Evolutionary conservation across 2,329 filamentous ascomycete species (phyloP), one percentile per base, ranked within the genome.

Genomic region (Colletotrichum trifolii): DNA sequence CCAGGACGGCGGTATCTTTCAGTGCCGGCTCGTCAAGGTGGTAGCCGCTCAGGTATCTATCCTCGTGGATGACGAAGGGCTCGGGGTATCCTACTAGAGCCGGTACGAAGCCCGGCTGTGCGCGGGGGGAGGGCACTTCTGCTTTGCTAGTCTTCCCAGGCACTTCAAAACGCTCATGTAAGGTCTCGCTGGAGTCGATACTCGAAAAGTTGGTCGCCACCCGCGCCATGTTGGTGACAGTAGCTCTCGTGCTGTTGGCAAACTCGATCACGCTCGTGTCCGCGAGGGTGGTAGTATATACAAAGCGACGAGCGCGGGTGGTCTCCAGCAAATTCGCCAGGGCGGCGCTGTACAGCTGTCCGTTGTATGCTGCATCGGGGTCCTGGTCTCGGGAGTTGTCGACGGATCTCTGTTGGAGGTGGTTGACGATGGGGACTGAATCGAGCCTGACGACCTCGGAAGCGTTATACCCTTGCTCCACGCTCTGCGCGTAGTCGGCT

Each of bases 321-420:
- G 55, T 49, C 36, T 53, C 54, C 8, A 45, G 38, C 6, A 63
- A 49, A 34, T 67, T 66, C 12, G 38, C 35, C 2, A 66, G 34
- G 9, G 66, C 54, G 7, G 61, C 50, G 34, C 61, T 69, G 36
- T 38, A 63, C 6, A 70, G 25, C 25, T 64, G 62, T 8, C 53
- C 39, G 36, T 70, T 70, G 36, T 69, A 70, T 8, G 57, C 54
- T 4, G 68, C 68, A 15, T 70, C 68, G 1, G 68, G 68, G 42
- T 70, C 67, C 15, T 69, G 68, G 57, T 59, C 47, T 12, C 43
- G 15, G 13, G 62, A 60, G 43, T 67, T 67, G 45, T 63, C 58
- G 17, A 60, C 58, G 8, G 61, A 56, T 6, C 65, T 56, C 52
- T 68, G 65, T 59, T 68, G 56, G 15, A 69, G 12, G 50, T 60